Evolutionary conservation across 768 basidiomycete species (phyloP).

Genomic region (Jaapia argillacea): DNA sequence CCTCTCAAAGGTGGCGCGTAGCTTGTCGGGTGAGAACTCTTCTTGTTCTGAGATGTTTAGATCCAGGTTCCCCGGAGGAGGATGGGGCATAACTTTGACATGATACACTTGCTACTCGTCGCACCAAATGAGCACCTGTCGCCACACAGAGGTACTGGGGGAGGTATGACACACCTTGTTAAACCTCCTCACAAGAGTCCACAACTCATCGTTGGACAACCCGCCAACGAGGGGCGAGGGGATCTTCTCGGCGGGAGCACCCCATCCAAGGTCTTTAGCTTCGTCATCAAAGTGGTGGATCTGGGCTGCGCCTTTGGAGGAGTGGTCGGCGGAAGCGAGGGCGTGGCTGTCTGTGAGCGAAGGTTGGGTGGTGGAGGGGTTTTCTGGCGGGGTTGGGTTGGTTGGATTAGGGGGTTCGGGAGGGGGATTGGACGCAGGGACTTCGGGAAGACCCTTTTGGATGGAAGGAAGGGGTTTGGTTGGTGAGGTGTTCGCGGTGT

Average conservation of each 20-base stretch:
- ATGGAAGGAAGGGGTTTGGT: too few relatives aligned
- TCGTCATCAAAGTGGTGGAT: slow-evolving; percentile 12
- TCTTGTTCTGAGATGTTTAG: slow-evolving; percentile 26
- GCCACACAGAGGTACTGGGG: background rate
- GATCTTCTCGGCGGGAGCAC: slow-evolving; percentile 9
- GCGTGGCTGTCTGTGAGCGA: too few relatives aligned
- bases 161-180: slow-evolving; percentile 27
- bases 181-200: slow-evolving; percentile 27
- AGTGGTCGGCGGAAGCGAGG: too few relatives aligned
- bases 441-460: too few relatives aligned
- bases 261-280: slow-evolving; percentile 18
- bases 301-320: too few relatives aligned
- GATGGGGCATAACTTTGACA: slow-evolving; percentile 21
- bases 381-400: too few relatives aligned
- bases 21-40: slow-evolving; percentile 33
- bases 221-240: slow-evolving; percentile 21
- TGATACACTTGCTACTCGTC: slow-evolving; percentile 26
- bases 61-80: slow-evolving; percentile 24
- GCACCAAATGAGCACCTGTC: background rate
- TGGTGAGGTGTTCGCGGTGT: too few relatives aligned
- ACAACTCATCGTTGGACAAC: slow-evolving; percentile 29
- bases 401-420: too few relatives aligned
- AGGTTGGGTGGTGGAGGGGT: too few relatives aligned
- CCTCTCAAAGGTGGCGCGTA: slow-evolving; percentile 29
- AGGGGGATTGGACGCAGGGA: too few relatives aligned